These are phyloP conservation scores for Galerina sulciceps DNA, from an alignment of 768 basidiomycete species.

Conservation along the genomic window DNA sequence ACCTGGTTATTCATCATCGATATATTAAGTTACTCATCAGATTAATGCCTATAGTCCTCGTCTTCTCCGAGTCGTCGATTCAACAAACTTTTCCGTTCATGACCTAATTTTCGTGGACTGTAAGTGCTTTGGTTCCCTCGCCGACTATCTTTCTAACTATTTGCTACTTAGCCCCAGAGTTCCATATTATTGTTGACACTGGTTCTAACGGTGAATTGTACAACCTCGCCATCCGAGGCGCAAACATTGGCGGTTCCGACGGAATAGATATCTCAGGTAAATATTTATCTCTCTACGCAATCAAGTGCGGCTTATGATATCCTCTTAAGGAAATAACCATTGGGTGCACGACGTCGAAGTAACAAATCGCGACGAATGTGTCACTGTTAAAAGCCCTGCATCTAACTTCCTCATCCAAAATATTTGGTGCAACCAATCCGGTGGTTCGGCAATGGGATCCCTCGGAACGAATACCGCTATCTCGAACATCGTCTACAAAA, in stretches of 20 bases:
- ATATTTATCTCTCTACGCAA: too few relatives aligned
- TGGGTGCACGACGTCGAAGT: slow-evolving; percentile 3
- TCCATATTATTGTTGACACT: not conserved
- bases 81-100: not conserved
- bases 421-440: slow-evolving; percentile 2
- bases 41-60: not conserved
- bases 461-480: slow-evolving; percentile 1
- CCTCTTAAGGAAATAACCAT: not conserved
- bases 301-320: too few relatives aligned
- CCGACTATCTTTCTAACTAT: not conserved
- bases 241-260: slow-evolving; percentile 1
- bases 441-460: slow-evolving; percentile 1
- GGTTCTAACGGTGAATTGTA: slow-evolving; percentile 1
- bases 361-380: slow-evolving; percentile 1
- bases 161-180: not conserved
- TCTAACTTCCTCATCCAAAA: slow-evolving; percentile 6
- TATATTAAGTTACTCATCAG: not conserved
- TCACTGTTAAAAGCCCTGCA: not conserved
- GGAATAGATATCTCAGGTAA: slow-evolving; percentile 5
- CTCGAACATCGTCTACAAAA: slow-evolving; percentile 2
- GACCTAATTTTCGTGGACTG: slow-evolving; percentile 2
- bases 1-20: not conserved
- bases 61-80: not conserved
- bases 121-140: not conserved
- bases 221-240: not conserved